A percentile compares a stretch with the other conserved stretches of the same genome.
Evolutionary conservation across 2,329 filamentous ascomycete species (phyloP).

Genomic region (Colletotrichum gloeosporioides): DNA sequence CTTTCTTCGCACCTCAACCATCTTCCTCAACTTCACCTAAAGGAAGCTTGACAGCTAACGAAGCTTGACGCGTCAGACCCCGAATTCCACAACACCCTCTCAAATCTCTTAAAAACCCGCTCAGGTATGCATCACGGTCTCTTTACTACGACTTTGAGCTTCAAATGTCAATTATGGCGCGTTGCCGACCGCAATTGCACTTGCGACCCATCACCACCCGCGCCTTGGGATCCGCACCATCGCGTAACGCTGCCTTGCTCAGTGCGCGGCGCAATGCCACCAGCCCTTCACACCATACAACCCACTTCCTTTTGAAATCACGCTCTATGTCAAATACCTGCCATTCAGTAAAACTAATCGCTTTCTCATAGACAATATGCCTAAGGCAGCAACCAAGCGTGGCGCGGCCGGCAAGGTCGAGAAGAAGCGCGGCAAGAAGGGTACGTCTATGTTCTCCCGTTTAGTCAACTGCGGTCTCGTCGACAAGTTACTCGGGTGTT

Average conservation of each 20-base stretch:
- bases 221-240: conserved; percentile 25
- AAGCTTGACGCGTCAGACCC: conserved; percentile 34
- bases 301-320: neutral
- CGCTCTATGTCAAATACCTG: neutral
- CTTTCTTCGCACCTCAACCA: neutral
- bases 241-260: neutral
- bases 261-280: neutral
- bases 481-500: neutral
- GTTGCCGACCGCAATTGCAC: conserved; percentile 41
- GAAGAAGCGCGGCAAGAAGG: conserved; percentile 66
- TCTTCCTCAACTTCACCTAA: neutral
- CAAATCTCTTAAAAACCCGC: conserved; percentile 24
- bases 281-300: neutral
- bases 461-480: neutral
- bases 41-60: conserved; percentile 27
- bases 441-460: conserved; percentile 40
- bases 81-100: conserved; percentile 30
- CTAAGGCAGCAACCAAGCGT: conserved; percentile 63
- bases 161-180: conserved; percentile 36
- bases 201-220: conserved; percentile 34
- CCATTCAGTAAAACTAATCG: conserved; percentile 30
- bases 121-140: conserved; percentile 40
- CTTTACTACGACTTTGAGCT: conserved; percentile 35
- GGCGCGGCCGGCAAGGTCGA: conserved; percentile 55
- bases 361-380: conserved; percentile 50